phyloP scores from a whole-genome alignment of 2,329 filamentous ascomycete species.

The Trichoderma harzianum region DNA sequence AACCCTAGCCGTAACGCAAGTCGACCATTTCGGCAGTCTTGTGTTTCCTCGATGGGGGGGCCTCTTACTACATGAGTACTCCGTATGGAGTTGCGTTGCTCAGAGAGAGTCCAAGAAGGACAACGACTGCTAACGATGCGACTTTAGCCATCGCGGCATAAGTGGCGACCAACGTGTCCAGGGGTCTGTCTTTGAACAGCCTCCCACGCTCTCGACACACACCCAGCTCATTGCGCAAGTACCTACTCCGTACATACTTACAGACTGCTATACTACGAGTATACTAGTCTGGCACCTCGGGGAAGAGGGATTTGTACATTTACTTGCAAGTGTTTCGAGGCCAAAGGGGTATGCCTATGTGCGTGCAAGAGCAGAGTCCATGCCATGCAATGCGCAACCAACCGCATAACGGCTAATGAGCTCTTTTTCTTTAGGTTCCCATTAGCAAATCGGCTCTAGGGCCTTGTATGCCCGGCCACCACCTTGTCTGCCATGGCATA shows the following conservation, averaged over 20 bases:
- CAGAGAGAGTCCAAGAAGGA: neutral
- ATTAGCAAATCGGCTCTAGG: neutral
- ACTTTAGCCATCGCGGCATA: slow-evolving; percentile 6
- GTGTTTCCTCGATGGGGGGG: neutral
- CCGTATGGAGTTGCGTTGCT: neutral
- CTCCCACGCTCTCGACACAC: neutral
- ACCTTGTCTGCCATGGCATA: slow-evolving; percentile 6
- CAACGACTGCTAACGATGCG: slow-evolving; percentile 1
- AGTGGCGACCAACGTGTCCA: neutral
- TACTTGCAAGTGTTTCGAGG: neutral
- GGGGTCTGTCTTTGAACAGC: neutral
- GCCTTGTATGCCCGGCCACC: slow-evolving; percentile 1
- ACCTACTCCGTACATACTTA: neutral
- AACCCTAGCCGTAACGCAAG: slow-evolving; percentile 3
- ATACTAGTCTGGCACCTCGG: neutral
- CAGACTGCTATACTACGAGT: neutral
- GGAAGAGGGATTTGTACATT: neutral
- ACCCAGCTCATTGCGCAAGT: neutral
- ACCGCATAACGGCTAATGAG: slow-evolving; percentile 14
- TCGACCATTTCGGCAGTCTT: slow-evolving; percentile 16
- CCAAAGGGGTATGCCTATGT: neutral
- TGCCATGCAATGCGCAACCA: slow-evolving; percentile 7
- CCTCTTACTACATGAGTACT: neutral
- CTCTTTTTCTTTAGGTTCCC: neutral
- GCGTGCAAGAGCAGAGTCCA: neutral